Base-by-base conservation (phyloP, 257 asterid species). In the Ilex aquifolium region DNA sequence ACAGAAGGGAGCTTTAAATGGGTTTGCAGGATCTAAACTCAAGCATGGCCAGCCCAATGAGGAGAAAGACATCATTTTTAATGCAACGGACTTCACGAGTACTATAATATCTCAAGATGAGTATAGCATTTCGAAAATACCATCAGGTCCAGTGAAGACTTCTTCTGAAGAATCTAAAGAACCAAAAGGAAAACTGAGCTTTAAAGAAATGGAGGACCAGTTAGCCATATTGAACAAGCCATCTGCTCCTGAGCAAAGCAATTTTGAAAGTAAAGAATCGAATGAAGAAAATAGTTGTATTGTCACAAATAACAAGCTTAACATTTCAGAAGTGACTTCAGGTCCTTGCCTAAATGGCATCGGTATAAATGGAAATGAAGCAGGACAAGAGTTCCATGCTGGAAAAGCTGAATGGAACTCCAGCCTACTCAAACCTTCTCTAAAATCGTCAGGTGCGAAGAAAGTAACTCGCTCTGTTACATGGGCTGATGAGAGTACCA, bases 401-500 rank as follows among this genome's bases (percentile, higher is more conserved):
- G 80, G 74, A 56, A 70, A 74, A 40, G 74, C 74, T 61, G 65
- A 65, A 32, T 64, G 69, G 32, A 79, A 69, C 62, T 73, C 51
- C 57, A 63, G 66, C 57, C 53, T 32, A 27, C 74, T 77, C 32
- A 91, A 79, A 65, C 80, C 97, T 76, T 89, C 99, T 65, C 66
- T 92, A 58, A 92, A 85, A 79, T 76, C 85, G 46, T 82, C 87
- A 57, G 70, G 61, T 58, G 74, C 83, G 10, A 84, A 81, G 76
- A 83, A 76, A 80, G 75, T 61, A 61, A 61, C 71, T 44, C 78
- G 65, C 42, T 79, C 84, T 63, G 88, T 92, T 65, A 77, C 90
- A 32, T 92, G 99, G 99, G 97, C 97, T 52, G 97, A 92, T 77
- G 84, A 75, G 71, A 79, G 64, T 66, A 66, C 62, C 65, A 76